These are phyloP conservation scores for Domatiomyces globalis DNA, from an alignment of 2,329 filamentous ascomycete genomes.

Conservation along the genomic window DNA sequence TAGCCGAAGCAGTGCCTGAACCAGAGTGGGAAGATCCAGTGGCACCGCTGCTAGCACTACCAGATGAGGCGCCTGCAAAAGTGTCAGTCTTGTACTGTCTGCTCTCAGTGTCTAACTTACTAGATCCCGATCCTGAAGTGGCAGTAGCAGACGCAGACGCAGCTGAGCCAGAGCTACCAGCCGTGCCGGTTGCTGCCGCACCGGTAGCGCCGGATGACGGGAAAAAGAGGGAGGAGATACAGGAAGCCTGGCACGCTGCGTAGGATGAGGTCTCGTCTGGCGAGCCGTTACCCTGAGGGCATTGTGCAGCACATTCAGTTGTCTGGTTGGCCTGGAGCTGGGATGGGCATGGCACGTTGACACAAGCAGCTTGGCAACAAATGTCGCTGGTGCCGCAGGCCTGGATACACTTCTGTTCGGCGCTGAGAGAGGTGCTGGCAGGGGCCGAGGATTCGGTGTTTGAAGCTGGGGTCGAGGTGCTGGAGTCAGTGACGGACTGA, in stretches of 20 bases:
- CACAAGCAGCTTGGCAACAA: conserved; percentile 39
- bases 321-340: conserved; percentile 37
- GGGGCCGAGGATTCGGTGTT: conserved; percentile 20
- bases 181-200: conserved; percentile 16
- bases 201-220: conserved; percentile 19
- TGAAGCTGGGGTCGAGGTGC: conserved; percentile 7
- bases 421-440: conserved; percentile 23
- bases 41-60: not conserved
- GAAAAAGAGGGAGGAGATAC: conserved; percentile 38
- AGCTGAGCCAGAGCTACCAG: conserved; percentile 8
- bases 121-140: conserved; percentile 2
- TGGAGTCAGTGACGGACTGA: conserved; percentile 18
- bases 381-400: conserved; percentile 31
- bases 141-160: conserved; percentile 15
- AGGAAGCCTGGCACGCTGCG: conserved; percentile 35
- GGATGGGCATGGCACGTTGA: conserved; percentile 39
- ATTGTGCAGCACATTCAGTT: conserved; percentile 38
- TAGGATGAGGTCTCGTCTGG: conserved; percentile 33
- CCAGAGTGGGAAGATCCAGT: not conserved
- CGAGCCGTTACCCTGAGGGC: conserved; percentile 39
- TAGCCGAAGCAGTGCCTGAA: conserved; percentile 1
- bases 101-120: conserved; percentile 2
- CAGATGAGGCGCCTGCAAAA: conserved; percentile 1
- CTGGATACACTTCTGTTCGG: conserved; percentile 23
- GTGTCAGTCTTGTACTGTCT: not conserved